Evolutionary conservation across 176 grass and related monocot species (phyloP), one percentile per base, ranked within the genome.

Genomic region (Rhynchospora pubera): DNA sequence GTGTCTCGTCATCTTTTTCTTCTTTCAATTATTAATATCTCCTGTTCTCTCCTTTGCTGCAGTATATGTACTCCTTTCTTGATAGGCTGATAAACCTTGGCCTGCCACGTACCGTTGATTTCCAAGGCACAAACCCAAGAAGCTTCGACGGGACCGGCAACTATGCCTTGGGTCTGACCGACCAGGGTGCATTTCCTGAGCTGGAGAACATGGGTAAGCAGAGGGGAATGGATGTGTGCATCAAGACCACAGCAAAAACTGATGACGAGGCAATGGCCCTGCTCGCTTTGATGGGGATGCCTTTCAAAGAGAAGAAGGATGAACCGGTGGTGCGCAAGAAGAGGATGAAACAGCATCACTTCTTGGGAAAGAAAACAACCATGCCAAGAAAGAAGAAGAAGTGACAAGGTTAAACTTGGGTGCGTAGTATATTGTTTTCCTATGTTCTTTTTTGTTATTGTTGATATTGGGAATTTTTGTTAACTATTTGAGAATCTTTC

Each of bases 51-150:
- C 66, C 65, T 39, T 87, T 78, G 52, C 58, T 79, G 51, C 53
- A 98, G 95, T 47, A 94, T 53, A 99, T 99, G 92, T 95, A 77
- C 80, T 90, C 91, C 62, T 95, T 99, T 79, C 83, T 99, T 9
- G 96, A 99, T 78, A 90, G 96, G 86, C 90, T 99, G 62, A 91
- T 99, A 87, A 99, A 99, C 83, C 87, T 95, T 60, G 91, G 89
- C 16, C 82, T 99, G 28, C 96, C 92, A 83, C 87, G 96, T 83
- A 91, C 92, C 15, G 89, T 86, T 63, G 96, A 99, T 73, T 95
- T 99, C 80, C 83, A 93, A 79, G 92, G 96, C 57, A 87, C 89
- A 69, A 99, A 93, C 78, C 87, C 90, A 1, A 94, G 88, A 87
- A 99, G 96, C 73, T 98, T 95, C 3, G 96, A 99, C 4, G 87